phyloP scores from a whole-genome alignment of 2,329 filamentous ascomycete species.

The Pyrenophora graminea region DNA sequence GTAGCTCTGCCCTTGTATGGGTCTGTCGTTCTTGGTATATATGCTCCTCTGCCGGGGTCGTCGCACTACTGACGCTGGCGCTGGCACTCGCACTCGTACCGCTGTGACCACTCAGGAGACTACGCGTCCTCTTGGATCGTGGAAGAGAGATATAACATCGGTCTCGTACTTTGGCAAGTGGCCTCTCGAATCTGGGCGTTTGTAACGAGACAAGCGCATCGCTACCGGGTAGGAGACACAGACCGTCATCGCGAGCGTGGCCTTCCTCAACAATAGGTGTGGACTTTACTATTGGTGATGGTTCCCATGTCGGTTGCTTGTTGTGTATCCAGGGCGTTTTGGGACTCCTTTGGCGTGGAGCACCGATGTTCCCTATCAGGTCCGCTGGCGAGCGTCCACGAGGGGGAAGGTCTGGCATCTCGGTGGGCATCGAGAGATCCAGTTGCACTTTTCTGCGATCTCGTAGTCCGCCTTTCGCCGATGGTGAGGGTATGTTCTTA shows the following conservation, averaged over 20 bases:
- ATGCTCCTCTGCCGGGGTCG: constrained; percentile 8
- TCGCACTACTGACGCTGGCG: constrained; percentile 18
- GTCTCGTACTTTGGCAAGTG: constrained; percentile 14
- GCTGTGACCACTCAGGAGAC: constrained; percentile 1
- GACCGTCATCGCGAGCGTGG: neutral
- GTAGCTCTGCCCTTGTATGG: constrained; percentile 17
- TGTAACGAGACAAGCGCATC: constrained; percentile 12
- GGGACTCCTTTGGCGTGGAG: constrained; percentile 33
- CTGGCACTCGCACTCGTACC: neutral
- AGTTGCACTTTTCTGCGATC: constrained; percentile 37
- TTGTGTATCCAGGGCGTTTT: constrained; percentile 29
- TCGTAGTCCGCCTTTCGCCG: constrained; percentile 25
- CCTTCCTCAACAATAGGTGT: constrained; percentile 21
- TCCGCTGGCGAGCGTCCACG: constrained; percentile 17
- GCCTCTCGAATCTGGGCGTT: constrained; percentile 14
- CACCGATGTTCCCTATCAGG: constrained; percentile 20
- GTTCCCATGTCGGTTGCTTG: constrained; percentile 19
- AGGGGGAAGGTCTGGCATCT: constrained; percentile 26
- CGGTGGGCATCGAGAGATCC: constrained; percentile 32
- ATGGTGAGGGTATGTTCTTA: neutral
- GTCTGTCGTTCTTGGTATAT: constrained; percentile 13
- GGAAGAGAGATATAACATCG: constrained; percentile 18
- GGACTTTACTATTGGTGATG: constrained; percentile 8
- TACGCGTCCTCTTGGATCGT: constrained; percentile 12
- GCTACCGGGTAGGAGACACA: constrained; percentile 14